Percentiles rank a stretch among this genome's conserved stretches.
phyloP scores from a whole-genome alignment of 495 filamentous ascomycete species.

The Wilcoxina mikolae region DNA sequence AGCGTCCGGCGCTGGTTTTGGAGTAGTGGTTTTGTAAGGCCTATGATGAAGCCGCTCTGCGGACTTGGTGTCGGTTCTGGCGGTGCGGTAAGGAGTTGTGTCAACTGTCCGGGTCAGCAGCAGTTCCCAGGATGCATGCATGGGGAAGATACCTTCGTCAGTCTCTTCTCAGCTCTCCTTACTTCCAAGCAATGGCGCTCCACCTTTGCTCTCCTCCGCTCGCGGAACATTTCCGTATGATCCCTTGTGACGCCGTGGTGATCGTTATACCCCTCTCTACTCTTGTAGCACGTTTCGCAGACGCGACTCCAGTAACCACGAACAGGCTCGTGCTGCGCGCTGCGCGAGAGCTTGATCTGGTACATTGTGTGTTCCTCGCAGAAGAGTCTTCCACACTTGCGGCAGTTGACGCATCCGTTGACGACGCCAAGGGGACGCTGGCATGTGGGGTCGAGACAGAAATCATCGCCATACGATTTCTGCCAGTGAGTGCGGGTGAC shows the following conservation, averaged over 20 bases:
- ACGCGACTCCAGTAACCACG: slow-evolving; percentile 86
- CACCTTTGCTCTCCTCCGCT: slow-evolving; percentile 56
- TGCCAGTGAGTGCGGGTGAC: slow-evolving; percentile 87
- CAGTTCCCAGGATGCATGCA: background rate
- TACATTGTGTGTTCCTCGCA: slow-evolving; percentile 99
- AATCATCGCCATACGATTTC: slow-evolving; percentile 50
- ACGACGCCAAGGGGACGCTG: slow-evolving; percentile 60
- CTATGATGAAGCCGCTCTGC: background rate
- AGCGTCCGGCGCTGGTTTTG: slow-evolving; percentile 47
- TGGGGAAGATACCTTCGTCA: slow-evolving; percentile 42
- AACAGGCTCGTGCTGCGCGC: slow-evolving; percentile 81
- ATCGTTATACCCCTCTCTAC: slow-evolving; percentile 87
- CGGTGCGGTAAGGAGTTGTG: background rate
- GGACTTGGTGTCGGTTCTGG: background rate
- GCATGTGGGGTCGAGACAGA: slow-evolving; percentile 76
- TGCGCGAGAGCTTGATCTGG: slow-evolving; percentile 90
- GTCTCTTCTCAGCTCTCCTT: slow-evolving; percentile 72
- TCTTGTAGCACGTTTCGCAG: slow-evolving; percentile 97
- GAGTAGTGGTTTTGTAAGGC: background rate
- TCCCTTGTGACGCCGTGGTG: slow-evolving; percentile 57
- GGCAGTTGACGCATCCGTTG: slow-evolving; percentile 77
- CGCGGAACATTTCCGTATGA: slow-evolving; percentile 52
- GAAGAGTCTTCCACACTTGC: slow-evolving; percentile 82
- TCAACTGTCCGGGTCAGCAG: background rate
- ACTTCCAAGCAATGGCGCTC: slow-evolving; percentile 76